A percentile compares a stretch with the other conserved stretches of the same genome.
Conservation (phyloP, 2,329 filamentous ascomycete genomes). For the Exophiala viscosa region DNA sequence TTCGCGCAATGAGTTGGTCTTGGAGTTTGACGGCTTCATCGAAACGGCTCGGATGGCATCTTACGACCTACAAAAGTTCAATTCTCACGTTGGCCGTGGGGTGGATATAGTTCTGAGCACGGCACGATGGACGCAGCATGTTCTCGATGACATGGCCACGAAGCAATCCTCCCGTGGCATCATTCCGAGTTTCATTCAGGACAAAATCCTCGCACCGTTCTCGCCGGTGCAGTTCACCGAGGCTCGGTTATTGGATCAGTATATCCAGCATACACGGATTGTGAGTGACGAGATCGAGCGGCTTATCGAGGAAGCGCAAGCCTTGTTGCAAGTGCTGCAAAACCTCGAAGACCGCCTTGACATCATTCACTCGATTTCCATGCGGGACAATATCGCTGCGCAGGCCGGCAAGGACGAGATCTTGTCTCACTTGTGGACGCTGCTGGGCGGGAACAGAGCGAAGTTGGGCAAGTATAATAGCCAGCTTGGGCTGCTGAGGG, state of each 20-base stretch:
- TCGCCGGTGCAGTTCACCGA: slow-evolving; percentile 58
- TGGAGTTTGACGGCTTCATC: slow-evolving; percentile 74
- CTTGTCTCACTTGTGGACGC: slow-evolving; percentile 67
- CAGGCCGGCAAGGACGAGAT: slow-evolving; percentile 61
- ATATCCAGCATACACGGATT: slow-evolving; percentile 66
- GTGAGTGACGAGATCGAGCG: slow-evolving; percentile 66
- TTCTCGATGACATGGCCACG: slow-evolving; percentile 59
- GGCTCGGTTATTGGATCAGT: slow-evolving; percentile 65
- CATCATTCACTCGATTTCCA: slow-evolving; percentile 65
- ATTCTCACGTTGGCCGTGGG: slow-evolving; percentile 68
- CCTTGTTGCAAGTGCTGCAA: slow-evolving; percentile 61
- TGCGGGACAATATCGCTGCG: slow-evolving; percentile 59
- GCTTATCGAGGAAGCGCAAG: slow-evolving; percentile 68
- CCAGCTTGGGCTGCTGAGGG: slow-evolving; percentile 61
- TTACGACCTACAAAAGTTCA: slow-evolving; percentile 68
- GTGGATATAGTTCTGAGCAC: slow-evolving; percentile 72
- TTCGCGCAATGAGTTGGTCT: slow-evolving; percentile 63
- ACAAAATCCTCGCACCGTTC: slow-evolving; percentile 58
- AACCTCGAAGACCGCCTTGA: slow-evolving; percentile 67
- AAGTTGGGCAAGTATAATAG: slow-evolving; percentile 59
- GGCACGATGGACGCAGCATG: slow-evolving; percentile 70
- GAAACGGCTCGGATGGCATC: slow-evolving; percentile 63
- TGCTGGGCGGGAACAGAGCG: slow-evolving; percentile 65
- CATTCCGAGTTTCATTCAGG: slow-evolving; percentile 42
- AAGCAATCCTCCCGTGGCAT: slow-evolving; percentile 38